These are phyloP conservation scores for Scytalidium lignicola DNA, from an alignment of 2,329 filamentous ascomycete genomes.

Conservation along the genomic window DNA sequence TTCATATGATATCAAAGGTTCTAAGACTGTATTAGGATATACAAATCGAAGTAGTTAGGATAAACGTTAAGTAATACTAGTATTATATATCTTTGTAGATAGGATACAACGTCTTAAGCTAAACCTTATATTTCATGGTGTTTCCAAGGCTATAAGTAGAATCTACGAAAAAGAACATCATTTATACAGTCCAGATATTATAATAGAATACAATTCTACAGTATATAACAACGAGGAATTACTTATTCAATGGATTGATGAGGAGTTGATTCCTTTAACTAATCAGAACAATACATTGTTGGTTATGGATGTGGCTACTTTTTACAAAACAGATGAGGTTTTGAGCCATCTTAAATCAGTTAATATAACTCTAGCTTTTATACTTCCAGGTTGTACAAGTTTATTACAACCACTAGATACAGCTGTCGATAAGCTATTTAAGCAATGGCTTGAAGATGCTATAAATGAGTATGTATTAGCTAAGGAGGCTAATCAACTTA, in stretches of 20 bases:
- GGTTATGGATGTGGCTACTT: neutral
- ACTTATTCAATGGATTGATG: neutral
- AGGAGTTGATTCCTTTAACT: neutral
- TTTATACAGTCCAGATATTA: neutral
- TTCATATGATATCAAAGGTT: too few relatives aligned
- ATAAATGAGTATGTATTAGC: neutral
- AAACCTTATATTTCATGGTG: too few relatives aligned
- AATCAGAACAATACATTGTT: neutral
- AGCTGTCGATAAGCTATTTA: neutral
- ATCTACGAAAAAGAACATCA: too few relatives aligned
- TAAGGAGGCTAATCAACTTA: neutral
- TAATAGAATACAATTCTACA: neutral
- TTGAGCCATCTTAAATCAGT: neutral
- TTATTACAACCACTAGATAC: neutral
- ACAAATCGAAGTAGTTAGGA: too few relatives aligned
- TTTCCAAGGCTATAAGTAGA: too few relatives aligned
- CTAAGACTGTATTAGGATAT: too few relatives aligned
- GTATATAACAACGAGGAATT: neutral
- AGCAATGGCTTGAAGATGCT: neutral
- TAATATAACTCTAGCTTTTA: neutral
- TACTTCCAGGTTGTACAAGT: neutral
- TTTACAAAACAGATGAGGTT: neutral
- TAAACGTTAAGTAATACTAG: too few relatives aligned
- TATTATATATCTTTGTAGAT: too few relatives aligned
- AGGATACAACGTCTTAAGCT: too few relatives aligned